Base-by-base conservation (phyloP, 2,329 filamentous ascomycete species). In the Fusarium domesticum region DNA sequence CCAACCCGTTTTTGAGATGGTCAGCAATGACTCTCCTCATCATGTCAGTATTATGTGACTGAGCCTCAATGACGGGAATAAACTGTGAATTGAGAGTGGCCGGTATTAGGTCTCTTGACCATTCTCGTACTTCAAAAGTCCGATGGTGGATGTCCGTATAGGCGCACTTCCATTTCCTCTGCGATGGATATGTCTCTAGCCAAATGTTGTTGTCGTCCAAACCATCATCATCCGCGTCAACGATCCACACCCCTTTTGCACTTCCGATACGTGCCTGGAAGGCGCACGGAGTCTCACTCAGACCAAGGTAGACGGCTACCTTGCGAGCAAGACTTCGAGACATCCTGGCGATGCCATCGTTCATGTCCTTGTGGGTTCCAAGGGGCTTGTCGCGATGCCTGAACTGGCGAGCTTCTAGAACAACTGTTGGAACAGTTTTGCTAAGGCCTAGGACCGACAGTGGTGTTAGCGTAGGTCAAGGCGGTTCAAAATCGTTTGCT, bases 211-310 rank as follows among this genome's bases (percentile, higher is more conserved):
- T 59, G 2, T 74, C 66, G 1, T 66, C 66, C 0, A 63, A 64
- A 0, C 51, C 53, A 1, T 65, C 58, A 18, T 77, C 73, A 1
- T 69, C 58, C 0, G 72, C 69, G 51, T 85, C 81, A 5, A 84
- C 64, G 36, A 85, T 74, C 87, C 86, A 91, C 52, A 91, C 72
- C 0, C 87, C 88, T 62, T 92, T 92, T 1, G 84, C 84, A 15
- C 84, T 80, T 8, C 81, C 84, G 28, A 91, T 77, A 1, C 88
- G 77, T 2, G 72, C 86, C 62, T 92, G 87, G 35, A 84, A 82
- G 0, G 76, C 83, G 25, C 78, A 78, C 0, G 85, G 85, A 0
- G 78, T 61, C n/a, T 77, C 71, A 0, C 61, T 53, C 0, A 84
- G 64, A 0, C 75, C 76, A 7, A 86, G 70, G 0, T 50, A 48